Conservation (phyloP, 768 basidiomycete genomes). For the Boletus reticulatus region DNA sequence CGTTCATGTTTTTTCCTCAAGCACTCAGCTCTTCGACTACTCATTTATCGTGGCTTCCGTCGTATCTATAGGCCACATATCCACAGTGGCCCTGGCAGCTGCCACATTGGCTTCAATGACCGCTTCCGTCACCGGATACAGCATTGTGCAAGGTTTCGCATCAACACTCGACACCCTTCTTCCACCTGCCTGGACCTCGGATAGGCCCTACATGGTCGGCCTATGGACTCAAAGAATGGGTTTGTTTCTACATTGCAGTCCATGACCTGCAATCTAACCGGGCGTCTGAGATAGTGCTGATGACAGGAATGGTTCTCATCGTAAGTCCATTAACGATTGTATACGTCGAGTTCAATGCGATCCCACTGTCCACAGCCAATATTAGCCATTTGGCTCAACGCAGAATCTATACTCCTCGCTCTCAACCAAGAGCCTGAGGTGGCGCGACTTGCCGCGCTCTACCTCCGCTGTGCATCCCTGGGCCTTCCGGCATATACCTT, state of each 20-base stretch:
- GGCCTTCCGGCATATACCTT: slow-evolving; percentile 77
- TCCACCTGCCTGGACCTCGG: slow-evolving; percentile 92
- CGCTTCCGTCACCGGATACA: slow-evolving; percentile 52
- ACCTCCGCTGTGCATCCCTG: slow-evolving; percentile 72
- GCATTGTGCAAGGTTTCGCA: slow-evolving; percentile 77
- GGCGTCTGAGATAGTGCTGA: slow-evolving; percentile 46
- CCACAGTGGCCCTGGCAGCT: slow-evolving; percentile 86
- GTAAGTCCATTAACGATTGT: slow-evolving; percentile 39
- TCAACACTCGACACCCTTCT: slow-evolving; percentile 91
- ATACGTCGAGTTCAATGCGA: not conserved
- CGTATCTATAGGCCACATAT: slow-evolving; percentile 86
- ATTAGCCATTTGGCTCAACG: slow-evolving; percentile 74
- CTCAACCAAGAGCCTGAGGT: slow-evolving; percentile 84
- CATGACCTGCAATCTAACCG: slow-evolving; percentile 3
- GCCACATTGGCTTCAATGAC: slow-evolving; percentile 75
- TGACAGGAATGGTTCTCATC: slow-evolving; percentile 55
- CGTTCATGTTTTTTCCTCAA: slow-evolving; percentile 23
- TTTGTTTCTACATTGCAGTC: slow-evolving; percentile 33
- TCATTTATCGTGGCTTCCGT: slow-evolving; percentile 83
- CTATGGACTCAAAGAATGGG: slow-evolving; percentile 90
- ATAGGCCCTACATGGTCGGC: slow-evolving; percentile 80
- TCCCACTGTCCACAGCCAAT: slow-evolving; percentile 41
- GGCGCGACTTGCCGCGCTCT: slow-evolving; percentile 69
- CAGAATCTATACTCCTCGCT: slow-evolving; percentile 72
- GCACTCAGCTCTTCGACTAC: slow-evolving; percentile 82